Base-by-base conservation (phyloP, 352 stramenopile species). In the Phytophthora uliginosa region DNA sequence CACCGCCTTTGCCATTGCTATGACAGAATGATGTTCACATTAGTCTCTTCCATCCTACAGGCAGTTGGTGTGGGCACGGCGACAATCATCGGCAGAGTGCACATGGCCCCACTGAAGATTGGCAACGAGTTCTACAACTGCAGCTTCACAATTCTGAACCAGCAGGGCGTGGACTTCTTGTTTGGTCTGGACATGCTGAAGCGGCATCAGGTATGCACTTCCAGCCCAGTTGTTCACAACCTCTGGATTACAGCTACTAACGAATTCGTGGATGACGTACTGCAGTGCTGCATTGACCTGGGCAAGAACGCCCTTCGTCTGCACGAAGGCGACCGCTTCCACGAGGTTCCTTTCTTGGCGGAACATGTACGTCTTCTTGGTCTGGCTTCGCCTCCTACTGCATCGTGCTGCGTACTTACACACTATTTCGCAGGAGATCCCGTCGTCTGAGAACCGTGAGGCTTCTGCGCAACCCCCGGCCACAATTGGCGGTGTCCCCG, bases 181-280 rank as follows among this genome's bases (percentile, higher is more conserved):
- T 98, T 99, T 64, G 98, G 98, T 10, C 85, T 99, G 48, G 98
- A 99, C 76, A 99, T 99, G 97, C 87, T 99, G 18, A 99, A 98
- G 79, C 91, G 98, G 18, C 97, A 99, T 89, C 92, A 95, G 82
- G 89, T 95, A 22, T 13, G 66, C 47, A 64, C 1, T 36, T 45
- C 5, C 18, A 48, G 12, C 24, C 28, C 12, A 33, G 4, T 22
- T 3, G 7, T 24, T 31, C 22, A 54, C 36, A 42, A 18, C 10
- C 36, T 17, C 9, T 42, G 36, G 9, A 3, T 42, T 42, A 42
- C 36, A 12, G 13, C 13, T 17, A 36, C 6, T 52, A 42, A 22
- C 52, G 4, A n/a, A 17, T 18, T n/a, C 36, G 12, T 45, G 36
- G 17, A 18, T 42, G 34, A 17, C 34, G 34, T 74, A n/a, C 59